A percentile compares a stretch with the other conserved stretches of the same genome.
phyloP scores from a whole-genome alignment of 2,329 filamentous ascomycete genomes.

The Botryotinia calthae region DNA sequence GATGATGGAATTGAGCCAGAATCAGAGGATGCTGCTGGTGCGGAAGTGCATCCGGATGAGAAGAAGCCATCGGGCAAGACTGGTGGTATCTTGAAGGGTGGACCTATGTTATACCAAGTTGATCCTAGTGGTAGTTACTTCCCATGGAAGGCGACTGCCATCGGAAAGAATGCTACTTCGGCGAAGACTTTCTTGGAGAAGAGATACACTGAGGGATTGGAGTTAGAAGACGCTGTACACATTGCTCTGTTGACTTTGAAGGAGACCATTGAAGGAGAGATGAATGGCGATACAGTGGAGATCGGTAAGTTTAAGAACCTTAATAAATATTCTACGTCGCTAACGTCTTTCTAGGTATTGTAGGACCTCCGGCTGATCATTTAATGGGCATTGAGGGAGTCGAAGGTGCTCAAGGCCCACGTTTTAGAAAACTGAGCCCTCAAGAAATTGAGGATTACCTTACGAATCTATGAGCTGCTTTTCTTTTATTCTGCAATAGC shows the following conservation, averaged over 20 bases:
- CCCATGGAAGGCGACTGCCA: slow-evolving; percentile 98
- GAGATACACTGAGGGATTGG: slow-evolving; percentile 94
- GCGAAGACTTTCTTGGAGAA: slow-evolving; percentile 99
- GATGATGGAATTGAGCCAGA: slow-evolving; percentile 94
- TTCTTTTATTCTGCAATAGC: slow-evolving; percentile 23
- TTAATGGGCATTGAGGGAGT: slow-evolving; percentile 89
- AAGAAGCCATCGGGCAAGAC: slow-evolving; percentile 83
- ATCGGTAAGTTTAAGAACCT: slow-evolving; percentile 65
- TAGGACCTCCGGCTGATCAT: slow-evolving; percentile 90
- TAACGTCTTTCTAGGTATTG: slow-evolving; percentile 65
- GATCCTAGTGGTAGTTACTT: slow-evolving; percentile 99
- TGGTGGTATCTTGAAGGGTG: slow-evolving; percentile 90
- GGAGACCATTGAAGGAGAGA: slow-evolving; percentile 98
- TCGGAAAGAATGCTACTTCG: slow-evolving; percentile 96
- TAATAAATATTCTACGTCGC: slow-evolving; percentile 18
- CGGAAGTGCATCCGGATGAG: slow-evolving; percentile 59
- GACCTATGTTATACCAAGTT: slow-evolving; percentile 96
- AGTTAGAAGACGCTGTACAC: slow-evolving; percentile 97
- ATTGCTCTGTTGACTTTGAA: slow-evolving; percentile 96
- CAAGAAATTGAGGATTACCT: slow-evolving; percentile 99
- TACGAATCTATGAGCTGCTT: slow-evolving; percentile 74
- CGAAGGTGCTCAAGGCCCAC: slow-evolving; percentile 76
- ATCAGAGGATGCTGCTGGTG: slow-evolving; percentile 56
- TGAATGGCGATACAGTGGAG: slow-evolving; percentile 98
- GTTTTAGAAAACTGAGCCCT: slow-evolving; percentile 91